Percentiles rank a stretch among this genome's conserved stretches.
Conservation (phyloP, 1,284 basidiomycete species). For the Hymenochaete sp. region DNA sequence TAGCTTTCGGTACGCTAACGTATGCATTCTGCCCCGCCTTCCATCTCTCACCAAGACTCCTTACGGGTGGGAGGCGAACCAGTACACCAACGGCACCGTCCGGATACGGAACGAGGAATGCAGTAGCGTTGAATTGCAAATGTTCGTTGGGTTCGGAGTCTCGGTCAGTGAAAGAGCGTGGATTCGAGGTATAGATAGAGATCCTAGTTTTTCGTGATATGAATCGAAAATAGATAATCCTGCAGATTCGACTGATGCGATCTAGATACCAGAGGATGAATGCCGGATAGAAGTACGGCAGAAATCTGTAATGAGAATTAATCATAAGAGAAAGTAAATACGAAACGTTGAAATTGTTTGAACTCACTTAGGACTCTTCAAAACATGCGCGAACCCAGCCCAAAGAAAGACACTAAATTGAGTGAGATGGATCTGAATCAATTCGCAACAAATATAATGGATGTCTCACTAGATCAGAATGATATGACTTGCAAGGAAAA, state of each 20-base stretch:
- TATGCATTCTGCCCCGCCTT: slow-evolving; percentile 40
- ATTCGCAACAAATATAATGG: not conserved
- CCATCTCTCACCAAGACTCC: slow-evolving; percentile 25
- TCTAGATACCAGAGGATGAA: slow-evolving; percentile 41
- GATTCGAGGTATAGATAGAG: slow-evolving; percentile 24
- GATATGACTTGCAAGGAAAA: slow-evolving; percentile 40
- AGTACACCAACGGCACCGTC: slow-evolving; percentile 37
- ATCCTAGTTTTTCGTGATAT: not conserved
- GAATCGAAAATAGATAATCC: slow-evolving; percentile 21
- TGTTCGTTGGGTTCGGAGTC: too few species aligned
- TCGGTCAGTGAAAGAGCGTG: slow-evolving; percentile 35
- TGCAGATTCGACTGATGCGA: slow-evolving; percentile 30
- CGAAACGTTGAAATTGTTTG: too few species aligned
- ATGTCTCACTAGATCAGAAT: slow-evolving; percentile 29
- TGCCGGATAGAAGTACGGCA: slow-evolving; percentile 31
- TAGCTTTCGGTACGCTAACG: slow-evolving; percentile 32
- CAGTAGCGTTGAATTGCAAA: too few species aligned
- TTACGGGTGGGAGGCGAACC: slow-evolving; percentile 23
- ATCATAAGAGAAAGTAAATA: not conserved
- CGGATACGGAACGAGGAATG: too few species aligned
- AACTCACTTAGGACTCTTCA: slow-evolving; percentile 10
- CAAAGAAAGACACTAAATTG: slow-evolving; percentile 27
- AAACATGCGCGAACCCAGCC: slow-evolving; percentile 25
- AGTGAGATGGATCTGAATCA: not conserved
- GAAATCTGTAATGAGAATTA: slow-evolving; percentile 21